Evolutionary conservation across 2,329 filamentous ascomycete species (phyloP), one percentile per base, ranked within the genome.

Genomic region (Stagonosporopsis rhizophila): DNA sequence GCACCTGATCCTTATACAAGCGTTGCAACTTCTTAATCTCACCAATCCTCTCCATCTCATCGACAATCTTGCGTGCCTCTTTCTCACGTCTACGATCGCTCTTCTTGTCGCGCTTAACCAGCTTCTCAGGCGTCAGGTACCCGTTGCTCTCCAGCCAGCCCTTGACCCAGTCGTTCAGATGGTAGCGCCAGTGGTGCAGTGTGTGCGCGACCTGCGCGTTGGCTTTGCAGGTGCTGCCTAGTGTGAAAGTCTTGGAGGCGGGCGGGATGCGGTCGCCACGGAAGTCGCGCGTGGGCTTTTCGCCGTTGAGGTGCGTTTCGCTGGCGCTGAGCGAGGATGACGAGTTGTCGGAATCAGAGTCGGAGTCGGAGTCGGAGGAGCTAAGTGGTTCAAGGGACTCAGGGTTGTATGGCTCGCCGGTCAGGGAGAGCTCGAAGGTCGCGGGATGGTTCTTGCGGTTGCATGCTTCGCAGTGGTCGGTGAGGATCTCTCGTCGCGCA

Each of bases 151-250:
- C 75, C 0, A 95, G 83, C 49, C 84, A 85, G 25, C 83, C 81
- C 22, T 89, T 80, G 0, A 93, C 87, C 83, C 85, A 90, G 61
- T 88, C 82, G 68, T 90, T 88, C n/a, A 94, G 84, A 41, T 87
- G 84, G 57, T 84, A 85, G 53, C 88, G 88, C 91, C 91, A 93
- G 75, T 95, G 91, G 4, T 86, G 82, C 3, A 94, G 81, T 1
- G 82, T 83, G 68, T 94, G 90, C 0, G 89, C 88, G 35, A 87
- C 87, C 61, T 86, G 81, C 0, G 90, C 89, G 62, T 88, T 89
- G 28, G 78, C 76, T 67, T 82, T 84, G 77, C 87, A 90, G 57
- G 71, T 73, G 4, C 58, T 64, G 28, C 73, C 73, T 1, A 75
- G 60, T 1, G 67, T 65, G 58, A 75, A 75, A 42, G 57, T 51